phyloP scores from a whole-genome alignment of 1,139 yeast genomes.

The Hyphopichia khmerensis region DNA sequence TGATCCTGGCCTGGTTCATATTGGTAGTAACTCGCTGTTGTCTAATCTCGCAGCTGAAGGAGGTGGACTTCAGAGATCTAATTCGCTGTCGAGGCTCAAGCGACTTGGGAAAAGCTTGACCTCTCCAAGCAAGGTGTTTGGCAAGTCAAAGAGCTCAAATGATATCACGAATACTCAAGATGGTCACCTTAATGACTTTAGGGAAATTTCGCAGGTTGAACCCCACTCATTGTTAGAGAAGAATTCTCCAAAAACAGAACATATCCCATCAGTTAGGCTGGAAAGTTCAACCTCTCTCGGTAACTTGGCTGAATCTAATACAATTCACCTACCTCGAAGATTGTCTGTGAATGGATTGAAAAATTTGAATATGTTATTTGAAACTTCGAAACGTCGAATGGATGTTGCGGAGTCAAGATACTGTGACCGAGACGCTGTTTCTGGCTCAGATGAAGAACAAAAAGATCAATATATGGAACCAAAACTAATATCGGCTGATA shows the following conservation, averaged over 20 bases:
- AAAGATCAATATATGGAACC: neutral
- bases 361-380: conserved; percentile 35
- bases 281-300: neutral
- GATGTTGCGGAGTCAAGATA: conserved; percentile 26
- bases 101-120: conserved; percentile 1
- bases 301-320: neutral
- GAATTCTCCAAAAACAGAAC: neutral
- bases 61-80: neutral
- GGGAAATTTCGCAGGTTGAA: no score
- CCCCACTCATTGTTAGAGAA: no score
- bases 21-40: neutral
- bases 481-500: neutral
- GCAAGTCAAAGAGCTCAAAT: neutral
- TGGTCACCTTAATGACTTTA: no score
- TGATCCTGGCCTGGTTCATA: neutral
- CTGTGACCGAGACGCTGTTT: conserved; percentile 9
- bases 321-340: conserved; percentile 21
- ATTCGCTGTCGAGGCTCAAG: neutral
- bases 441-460: neutral
- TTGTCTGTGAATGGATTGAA: conserved; percentile 29
- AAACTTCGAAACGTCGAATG: conserved; percentile 24
- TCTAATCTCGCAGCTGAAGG: neutral
- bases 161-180: no score
- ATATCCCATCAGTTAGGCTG: neutral
- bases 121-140: neutral